A percentile compares a stretch with the other conserved stretches of the same genome.
Evolutionary conservation across 192 early-diverging fungal species (phyloP).

Genomic region (Powellomyces hirtus): DNA sequence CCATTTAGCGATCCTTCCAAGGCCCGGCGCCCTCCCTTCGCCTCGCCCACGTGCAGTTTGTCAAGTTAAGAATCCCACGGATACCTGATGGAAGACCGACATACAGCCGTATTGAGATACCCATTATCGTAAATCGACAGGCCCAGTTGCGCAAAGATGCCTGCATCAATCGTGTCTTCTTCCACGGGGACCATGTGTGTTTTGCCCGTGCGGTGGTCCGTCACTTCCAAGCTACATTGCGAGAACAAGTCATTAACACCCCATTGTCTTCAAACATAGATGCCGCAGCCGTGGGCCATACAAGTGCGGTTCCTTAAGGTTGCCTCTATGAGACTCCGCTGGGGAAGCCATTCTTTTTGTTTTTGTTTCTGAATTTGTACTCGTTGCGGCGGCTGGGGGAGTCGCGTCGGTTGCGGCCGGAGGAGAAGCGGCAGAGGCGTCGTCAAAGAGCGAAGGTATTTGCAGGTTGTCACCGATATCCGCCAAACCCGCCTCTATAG

Average conservation of each 20-base stretch:
- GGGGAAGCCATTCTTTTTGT: too few relatives aligned
- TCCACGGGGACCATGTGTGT: slow-evolving; percentile 50
- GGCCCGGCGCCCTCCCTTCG: too few relatives aligned
- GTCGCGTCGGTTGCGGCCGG: too few relatives aligned
- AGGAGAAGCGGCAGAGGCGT: too few relatives aligned
- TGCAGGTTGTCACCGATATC: background rate
- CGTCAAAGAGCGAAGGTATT: too few relatives aligned
- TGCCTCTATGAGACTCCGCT: too few relatives aligned
- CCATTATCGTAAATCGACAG: slow-evolving; percentile 39
- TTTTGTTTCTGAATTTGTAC: too few relatives aligned
- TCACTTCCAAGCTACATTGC: slow-evolving; percentile 37
- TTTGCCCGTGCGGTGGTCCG: slow-evolving; percentile 68
- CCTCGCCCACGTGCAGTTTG: too few relatives aligned
- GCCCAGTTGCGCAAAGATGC: slow-evolving; percentile 31
- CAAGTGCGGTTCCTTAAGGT: background rate
- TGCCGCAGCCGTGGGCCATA: background rate
- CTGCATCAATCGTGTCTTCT: slow-evolving; percentile 46
- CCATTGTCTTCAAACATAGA: background rate
- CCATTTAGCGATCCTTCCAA: too few relatives aligned
- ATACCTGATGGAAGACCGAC: slow-evolving; percentile 55
- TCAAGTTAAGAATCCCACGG: too few relatives aligned
- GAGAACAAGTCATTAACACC: background rate
- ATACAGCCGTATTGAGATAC: slow-evolving; percentile 64
- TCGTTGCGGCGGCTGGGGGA: too few relatives aligned
- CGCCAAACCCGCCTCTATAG: background rate